Evolutionary conservation across 2,329 filamentous ascomycete species (phyloP).

Genomic region (Aspergillus fructus): DNA sequence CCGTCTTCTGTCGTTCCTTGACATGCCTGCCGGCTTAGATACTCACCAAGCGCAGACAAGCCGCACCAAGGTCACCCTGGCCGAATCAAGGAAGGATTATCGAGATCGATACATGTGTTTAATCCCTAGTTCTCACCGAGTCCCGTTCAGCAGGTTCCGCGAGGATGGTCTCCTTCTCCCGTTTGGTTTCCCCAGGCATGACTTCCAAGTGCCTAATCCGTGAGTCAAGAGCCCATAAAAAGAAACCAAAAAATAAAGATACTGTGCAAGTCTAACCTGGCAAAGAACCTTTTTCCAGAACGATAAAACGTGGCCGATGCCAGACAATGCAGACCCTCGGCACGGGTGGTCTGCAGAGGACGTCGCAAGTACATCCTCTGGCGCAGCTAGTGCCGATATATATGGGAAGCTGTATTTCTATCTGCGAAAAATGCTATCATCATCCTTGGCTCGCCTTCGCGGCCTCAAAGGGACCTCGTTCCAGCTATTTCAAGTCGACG

Average conservation of each 20-base stretch:
- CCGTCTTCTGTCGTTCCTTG: constrained; percentile 26
- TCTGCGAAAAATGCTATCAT: constrained; percentile 28
- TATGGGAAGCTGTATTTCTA: constrained; percentile 43
- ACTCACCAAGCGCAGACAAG: constrained; percentile 19
- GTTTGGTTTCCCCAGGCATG: constrained; percentile 33
- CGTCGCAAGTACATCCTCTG: constrained; percentile 16
- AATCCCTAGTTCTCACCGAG: constrained; percentile 25
- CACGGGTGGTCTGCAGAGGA: constrained; percentile 37
- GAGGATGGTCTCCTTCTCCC: constrained; percentile 43
- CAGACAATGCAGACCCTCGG: constrained; percentile 37
- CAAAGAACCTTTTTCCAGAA: constrained; percentile 41
- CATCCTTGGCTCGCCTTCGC: constrained; percentile 31
- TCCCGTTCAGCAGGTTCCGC: constrained; percentile 32
- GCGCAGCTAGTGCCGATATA: constrained; percentile 33
- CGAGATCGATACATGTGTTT: constrained; percentile 29
- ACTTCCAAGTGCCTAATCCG: constrained; percentile 44
- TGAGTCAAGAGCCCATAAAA: constrained; percentile 24
- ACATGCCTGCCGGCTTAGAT: constrained; percentile 26
- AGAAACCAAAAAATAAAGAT: background rate
- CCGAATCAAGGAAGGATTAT: constrained; percentile 32
- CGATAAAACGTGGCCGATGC: constrained; percentile 43
- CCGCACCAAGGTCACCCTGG: constrained; percentile 29
- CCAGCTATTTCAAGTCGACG: constrained; percentile 29
- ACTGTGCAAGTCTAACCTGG: background rate
- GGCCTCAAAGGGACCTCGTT: constrained; percentile 24